These are phyloP conservation scores for Colletotrichum shisoi DNA, from an alignment of 2,329 filamentous ascomycete genomes.

Conservation along the genomic window DNA sequence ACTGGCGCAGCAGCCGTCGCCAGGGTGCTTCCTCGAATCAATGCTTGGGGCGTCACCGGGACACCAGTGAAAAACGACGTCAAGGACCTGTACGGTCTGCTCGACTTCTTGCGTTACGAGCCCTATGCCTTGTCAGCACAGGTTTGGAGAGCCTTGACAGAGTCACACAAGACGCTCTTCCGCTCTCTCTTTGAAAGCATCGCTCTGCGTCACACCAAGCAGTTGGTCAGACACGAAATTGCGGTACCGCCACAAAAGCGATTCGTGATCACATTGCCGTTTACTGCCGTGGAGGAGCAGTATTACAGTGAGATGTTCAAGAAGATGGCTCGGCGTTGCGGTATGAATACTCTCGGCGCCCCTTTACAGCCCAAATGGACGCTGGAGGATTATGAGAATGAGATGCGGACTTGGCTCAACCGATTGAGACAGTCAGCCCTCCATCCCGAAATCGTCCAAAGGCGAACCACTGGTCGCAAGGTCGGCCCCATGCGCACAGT, in stretches of 20 bases:
- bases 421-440: constrained; percentile 82
- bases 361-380: constrained; percentile 71
- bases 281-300: constrained; percentile 89
- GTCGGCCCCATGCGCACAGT: constrained; percentile 79
- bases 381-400: constrained; percentile 68
- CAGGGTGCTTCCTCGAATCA: constrained; percentile 78
- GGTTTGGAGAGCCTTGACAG: constrained; percentile 74
- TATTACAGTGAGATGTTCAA: constrained; percentile 81
- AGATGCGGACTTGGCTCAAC: constrained; percentile 81
- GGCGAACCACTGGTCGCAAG: constrained; percentile 68
- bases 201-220: constrained; percentile 85
- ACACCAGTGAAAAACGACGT: constrained; percentile 86
- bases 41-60: constrained; percentile 91
- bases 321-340: constrained; percentile 75
- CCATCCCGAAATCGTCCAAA: constrained; percentile 78
- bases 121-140: constrained; percentile 72
- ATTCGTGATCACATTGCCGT: constrained; percentile 86
- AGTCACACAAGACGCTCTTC: constrained; percentile 69
- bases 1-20: constrained; percentile 84
- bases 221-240: constrained; percentile 79
- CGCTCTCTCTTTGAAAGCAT: constrained; percentile 73
- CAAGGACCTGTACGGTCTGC: constrained; percentile 77
- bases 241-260: constrained; percentile 82
- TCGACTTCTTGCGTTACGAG: constrained; percentile 81
- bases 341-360: constrained; percentile 69